Conservation (phyloP, 345 rosid genomes). For the Capsella bursapastoris region DNA sequence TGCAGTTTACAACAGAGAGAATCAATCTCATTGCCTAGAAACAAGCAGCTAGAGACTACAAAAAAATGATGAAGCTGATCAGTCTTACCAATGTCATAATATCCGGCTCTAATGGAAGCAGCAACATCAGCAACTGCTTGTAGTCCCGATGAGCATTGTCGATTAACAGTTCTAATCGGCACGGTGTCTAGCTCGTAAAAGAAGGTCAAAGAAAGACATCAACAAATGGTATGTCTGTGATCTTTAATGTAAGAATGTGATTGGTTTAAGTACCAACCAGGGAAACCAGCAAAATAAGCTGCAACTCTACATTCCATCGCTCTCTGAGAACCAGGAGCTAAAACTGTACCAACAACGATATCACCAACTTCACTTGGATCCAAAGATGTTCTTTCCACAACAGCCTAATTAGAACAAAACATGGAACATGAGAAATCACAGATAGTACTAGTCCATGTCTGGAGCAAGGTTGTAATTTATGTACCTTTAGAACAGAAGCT, state of each 20-base stretch:
- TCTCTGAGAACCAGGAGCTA: constrained; percentile 85
- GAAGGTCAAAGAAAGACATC: constrained; percentile 1
- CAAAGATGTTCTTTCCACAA: constrained; percentile 71
- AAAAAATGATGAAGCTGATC: background rate
- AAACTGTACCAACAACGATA: constrained; percentile 91
- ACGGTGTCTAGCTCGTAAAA: constrained; percentile 59
- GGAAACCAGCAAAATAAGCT: constrained; percentile 91
- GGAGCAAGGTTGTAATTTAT: background rate
- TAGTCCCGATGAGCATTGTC: constrained; percentile 94
- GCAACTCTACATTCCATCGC: constrained; percentile 92
- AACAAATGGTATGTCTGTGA: constrained; percentile 3
- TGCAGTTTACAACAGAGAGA: constrained; percentile 26
- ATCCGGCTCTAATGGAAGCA: constrained; percentile 85
- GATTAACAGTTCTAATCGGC: constrained; percentile 87
- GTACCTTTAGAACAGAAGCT: constrained; percentile 80
- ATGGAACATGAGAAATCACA: constrained; percentile 7
- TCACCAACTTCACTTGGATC: constrained; percentile 90
- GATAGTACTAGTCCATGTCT: background rate
- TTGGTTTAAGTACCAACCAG: constrained; percentile 65
- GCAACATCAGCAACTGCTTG: constrained; percentile 97
- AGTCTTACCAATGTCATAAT: constrained; percentile 71
- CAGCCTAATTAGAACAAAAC: constrained; percentile 51
- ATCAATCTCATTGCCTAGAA: background rate
- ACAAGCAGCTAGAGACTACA: background rate
- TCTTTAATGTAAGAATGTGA: background rate